Base-by-base conservation (phyloP, 192 early-diverging fungal species). In the Coemansia sp. region DNA sequence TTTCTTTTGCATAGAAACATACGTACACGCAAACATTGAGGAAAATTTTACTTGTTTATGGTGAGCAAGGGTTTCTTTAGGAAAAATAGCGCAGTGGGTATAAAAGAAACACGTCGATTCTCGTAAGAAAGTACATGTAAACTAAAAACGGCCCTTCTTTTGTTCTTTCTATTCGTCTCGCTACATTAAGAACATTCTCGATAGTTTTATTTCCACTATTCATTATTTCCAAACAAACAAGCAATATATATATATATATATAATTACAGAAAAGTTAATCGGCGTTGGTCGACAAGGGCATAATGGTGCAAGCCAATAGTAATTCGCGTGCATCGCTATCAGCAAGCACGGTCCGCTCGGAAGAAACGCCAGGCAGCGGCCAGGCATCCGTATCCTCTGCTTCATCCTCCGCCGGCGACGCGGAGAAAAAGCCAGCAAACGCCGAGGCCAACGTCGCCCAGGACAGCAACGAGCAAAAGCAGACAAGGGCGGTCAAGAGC, bases 321-420 rank as follows among this genome's bases (percentile, higher is more conserved):
- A 51, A 28, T 14, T 55, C 53, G 18, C 18, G 30, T n/a, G 27
- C 8, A 14, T 58, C 57, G 27, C 36, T 58, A 3, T 58, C 57
- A 19, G 36, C 57, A 14, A 58, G 57, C 57, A 58, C 57, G 3
- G 19, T 58, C 23, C 35, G 39, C 24, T 46, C 57, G 2, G 22
- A 46, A 9, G 23, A 45, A n/a, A 28, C 35, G 19, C 20, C 50
- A 1, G 50, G 23, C 7, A 24, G 27, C 10, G 50, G 0, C 24
- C 24, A 52, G 6, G 50, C 16, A 52, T 9, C 24, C 53, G 18
- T 7, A 13, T 6, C 53, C 6, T n/a, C 27, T 5, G 53, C 9
- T 19, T 22, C 27, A 13, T 6, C 53, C 6, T n/a, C 27, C 4
- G 53, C 9, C 49, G 22, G 2, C 3, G 39, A 58, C 32, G 19